phyloP scores from a whole-genome alignment of 805 yeast species.

The Hanseniaspora valbyensis region DNA sequence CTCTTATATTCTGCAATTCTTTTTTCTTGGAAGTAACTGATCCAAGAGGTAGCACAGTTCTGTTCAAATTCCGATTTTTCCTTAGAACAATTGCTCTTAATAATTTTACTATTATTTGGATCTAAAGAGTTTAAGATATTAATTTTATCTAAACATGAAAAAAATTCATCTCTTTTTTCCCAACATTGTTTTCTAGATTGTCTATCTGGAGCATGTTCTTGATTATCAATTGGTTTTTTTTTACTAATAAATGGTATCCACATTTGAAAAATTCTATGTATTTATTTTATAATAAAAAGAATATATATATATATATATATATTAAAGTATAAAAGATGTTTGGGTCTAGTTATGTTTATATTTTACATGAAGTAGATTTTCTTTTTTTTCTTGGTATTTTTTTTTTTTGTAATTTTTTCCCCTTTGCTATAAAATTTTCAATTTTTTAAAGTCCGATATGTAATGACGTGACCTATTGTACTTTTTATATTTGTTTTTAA shows the following conservation, averaged over 20 bases:
- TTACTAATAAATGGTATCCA: constrained; percentile 14
- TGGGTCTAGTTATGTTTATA: too few relatives aligned
- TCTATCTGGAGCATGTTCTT: constrained; percentile 44
- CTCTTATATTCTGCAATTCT: constrained; percentile 65
- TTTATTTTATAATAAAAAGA: too few relatives aligned
- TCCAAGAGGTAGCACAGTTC: constrained; percentile 85
- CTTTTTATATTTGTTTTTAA: too few relatives aligned
- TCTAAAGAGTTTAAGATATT: constrained; percentile 61
- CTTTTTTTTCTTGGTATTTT: too few relatives aligned
- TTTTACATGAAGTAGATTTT: too few relatives aligned
- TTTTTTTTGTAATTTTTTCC: too few relatives aligned
- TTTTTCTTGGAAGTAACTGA: constrained; percentile 79
- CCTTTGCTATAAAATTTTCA: too few relatives aligned
- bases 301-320: too few relatives aligned
- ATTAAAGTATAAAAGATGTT: too few relatives aligned
- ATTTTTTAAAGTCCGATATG: too few relatives aligned
- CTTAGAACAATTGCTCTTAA: constrained; percentile 46
- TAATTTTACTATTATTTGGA: constrained; percentile 35
- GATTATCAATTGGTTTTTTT: constrained; percentile 15
- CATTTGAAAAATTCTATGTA: background rate
- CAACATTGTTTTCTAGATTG: constrained; percentile 69
- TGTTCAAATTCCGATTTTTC: constrained; percentile 50
- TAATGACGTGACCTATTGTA: too few relatives aligned
- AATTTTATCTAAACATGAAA: constrained; percentile 60
- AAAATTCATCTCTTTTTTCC: constrained; percentile 75